These are phyloP conservation scores for Gloeostereum incarnatum DNA, from an alignment of 768 basidiomycete genomes.

Conservation along the genomic window DNA sequence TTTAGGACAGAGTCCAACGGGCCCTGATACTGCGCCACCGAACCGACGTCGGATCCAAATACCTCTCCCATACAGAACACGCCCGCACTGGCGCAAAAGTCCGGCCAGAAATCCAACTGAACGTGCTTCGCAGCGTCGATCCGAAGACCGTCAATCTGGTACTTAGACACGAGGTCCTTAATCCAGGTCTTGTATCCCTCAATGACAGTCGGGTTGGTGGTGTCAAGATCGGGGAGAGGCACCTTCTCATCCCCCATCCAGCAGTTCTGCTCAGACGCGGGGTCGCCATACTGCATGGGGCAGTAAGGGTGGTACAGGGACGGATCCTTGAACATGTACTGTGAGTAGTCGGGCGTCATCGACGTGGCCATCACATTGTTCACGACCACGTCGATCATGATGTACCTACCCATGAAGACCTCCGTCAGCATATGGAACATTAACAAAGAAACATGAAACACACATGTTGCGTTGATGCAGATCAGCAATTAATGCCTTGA, in stretches of 20 bases:
- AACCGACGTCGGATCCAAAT: no score
- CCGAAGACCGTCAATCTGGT: conserved; percentile 74
- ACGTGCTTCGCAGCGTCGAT: no score
- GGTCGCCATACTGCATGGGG: conserved; percentile 59
- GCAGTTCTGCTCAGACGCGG: conserved; percentile 63
- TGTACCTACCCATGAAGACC: conserved; percentile 32
- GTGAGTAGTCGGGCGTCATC: conserved; percentile 51
- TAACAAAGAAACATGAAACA: conserved; percentile 10
- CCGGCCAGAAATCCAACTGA: no score
- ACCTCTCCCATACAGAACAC: no score
- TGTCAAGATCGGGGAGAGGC: conserved; percentile 73
- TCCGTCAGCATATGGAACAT: conserved; percentile 1
- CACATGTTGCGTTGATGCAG: conserved; percentile 67
- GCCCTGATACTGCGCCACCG: no score
- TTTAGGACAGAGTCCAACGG: no score
- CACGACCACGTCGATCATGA: conserved; percentile 82
- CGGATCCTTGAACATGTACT: conserved; percentile 65
- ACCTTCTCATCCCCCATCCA: conserved; percentile 78
- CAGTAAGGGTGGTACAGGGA: conserved; percentile 76
- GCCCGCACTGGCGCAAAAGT: no score
- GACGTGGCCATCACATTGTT: conserved; percentile 80
- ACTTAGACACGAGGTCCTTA: conserved; percentile 53
- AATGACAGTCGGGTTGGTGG: conserved; percentile 54
- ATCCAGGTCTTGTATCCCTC: conserved; percentile 65
- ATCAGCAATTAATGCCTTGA: conserved; percentile 50